Percentiles rank a stretch among this genome's conserved stretches.
Evolutionary conservation across 2,329 filamentous ascomycete species (phyloP).

Genomic region (Podosphaera leucotricha): DNA sequence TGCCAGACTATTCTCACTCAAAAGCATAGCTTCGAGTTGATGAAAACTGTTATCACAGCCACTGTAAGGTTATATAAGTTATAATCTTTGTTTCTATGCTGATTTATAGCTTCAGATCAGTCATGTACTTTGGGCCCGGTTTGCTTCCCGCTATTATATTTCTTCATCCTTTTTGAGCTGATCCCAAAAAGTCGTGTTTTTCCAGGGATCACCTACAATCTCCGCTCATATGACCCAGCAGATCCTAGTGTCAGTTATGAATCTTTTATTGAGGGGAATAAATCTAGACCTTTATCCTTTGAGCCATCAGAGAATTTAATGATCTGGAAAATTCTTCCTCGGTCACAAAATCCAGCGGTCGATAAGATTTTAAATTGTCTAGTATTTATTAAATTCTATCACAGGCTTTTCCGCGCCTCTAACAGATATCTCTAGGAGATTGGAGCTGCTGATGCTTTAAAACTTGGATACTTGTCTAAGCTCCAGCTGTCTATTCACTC

Average conservation of each 20-base stretch:
- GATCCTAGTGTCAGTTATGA: constrained; percentile 8
- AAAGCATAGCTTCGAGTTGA: constrained; percentile 3
- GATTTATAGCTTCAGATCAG: constrained; percentile 1
- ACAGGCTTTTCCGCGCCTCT: background rate
- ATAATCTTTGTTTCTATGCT: background rate
- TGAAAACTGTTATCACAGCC: constrained; percentile 3
- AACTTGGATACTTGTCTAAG: constrained; percentile 7
- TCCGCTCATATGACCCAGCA: constrained; percentile 6
- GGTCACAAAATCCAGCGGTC: constrained; percentile 4
- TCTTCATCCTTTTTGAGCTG: background rate
- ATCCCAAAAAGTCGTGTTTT: constrained; percentile 3
- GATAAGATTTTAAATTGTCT: constrained; percentile 12
- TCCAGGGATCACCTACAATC: constrained; percentile 2
- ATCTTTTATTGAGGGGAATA: constrained; percentile 4
- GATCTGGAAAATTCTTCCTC: constrained; percentile 6
- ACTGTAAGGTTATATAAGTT: constrained; percentile 1
- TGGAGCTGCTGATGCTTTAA: constrained; percentile 8
- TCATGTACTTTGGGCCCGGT: constrained; percentile 3
- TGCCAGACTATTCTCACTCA: constrained; percentile 2
- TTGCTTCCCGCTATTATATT: background rate
- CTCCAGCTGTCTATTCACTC: constrained; percentile 10
- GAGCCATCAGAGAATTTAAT: constrained; percentile 2
- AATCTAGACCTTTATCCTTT: constrained; percentile 1
- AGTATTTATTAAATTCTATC: constrained; percentile 4
- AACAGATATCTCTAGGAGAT: constrained; percentile 6